Conservation (phyloP, 2,329 filamentous ascomycete species). For the Pyrenophora seminiperda region DNA sequence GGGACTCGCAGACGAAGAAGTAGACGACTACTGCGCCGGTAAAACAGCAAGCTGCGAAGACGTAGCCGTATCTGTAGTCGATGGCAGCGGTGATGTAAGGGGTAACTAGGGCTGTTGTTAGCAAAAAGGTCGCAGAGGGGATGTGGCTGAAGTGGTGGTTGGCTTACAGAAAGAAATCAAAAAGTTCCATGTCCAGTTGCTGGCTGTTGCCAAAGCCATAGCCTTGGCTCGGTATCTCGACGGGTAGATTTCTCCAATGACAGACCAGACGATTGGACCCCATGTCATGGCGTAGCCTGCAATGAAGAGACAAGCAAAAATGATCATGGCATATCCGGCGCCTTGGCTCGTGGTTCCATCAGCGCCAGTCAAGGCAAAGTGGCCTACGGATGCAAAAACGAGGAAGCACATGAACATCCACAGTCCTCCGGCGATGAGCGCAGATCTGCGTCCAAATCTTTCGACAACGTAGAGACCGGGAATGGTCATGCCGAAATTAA, state of each 20-base stretch:
- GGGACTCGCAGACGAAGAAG: slow-evolving; percentile 77
- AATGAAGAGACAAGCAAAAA: slow-evolving; percentile 72
- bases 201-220: slow-evolving; percentile 53
- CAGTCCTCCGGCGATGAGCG: slow-evolving; percentile 52
- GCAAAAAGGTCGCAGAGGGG: neutral
- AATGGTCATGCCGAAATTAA: slow-evolving; percentile 57
- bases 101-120: slow-evolving; percentile 55
- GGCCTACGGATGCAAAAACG: slow-evolving; percentile 55
- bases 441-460: slow-evolving; percentile 52
- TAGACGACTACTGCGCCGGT: slow-evolving; percentile 69
- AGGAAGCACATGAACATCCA: slow-evolving; percentile 66
- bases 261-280: slow-evolving; percentile 74
- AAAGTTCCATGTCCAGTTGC: slow-evolving; percentile 54
- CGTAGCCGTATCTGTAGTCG: slow-evolving; percentile 74
- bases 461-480: slow-evolving; percentile 56
- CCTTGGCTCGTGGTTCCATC: slow-evolving; percentile 43
- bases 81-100: slow-evolving; percentile 76
- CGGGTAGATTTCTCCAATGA: slow-evolving; percentile 69
- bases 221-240: slow-evolving; percentile 56
- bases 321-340: slow-evolving; percentile 66
- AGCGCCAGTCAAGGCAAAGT: slow-evolving; percentile 49
- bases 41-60: slow-evolving; percentile 75
- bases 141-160: too few relatives aligned
- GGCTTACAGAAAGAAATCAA: slow-evolving; percentile 61
- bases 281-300: slow-evolving; percentile 70